Percentiles rank a stretch among this genome's conserved stretches.
Conservation (phyloP, 257 asterid genomes). For the Datura wrightii region DNA sequence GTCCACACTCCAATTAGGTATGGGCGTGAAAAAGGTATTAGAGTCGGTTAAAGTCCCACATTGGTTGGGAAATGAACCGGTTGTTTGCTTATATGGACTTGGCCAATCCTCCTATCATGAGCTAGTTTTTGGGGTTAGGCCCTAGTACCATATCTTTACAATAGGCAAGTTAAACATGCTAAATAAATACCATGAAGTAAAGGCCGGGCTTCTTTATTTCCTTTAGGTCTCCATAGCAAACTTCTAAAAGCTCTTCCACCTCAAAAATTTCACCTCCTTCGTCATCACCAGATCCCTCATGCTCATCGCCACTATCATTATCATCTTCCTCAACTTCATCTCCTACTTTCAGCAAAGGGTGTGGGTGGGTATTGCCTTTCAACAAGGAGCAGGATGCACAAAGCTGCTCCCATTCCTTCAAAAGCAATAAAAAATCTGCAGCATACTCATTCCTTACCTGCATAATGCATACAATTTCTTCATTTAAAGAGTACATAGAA, state of each 20-base stretch:
- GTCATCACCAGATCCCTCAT: conserved; percentile 38
- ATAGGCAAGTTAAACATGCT: neutral
- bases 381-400: conserved; percentile 50
- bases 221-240: conserved; percentile 71
- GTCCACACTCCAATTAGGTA: too few relatives aligned
- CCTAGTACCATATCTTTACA: too few relatives aligned
- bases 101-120: too few relatives aligned
- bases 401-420: conserved; percentile 76
- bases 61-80: too few relatives aligned
- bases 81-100: too few relatives aligned
- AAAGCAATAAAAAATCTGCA: conserved; percentile 53
- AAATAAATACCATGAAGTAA: conserved; percentile 64
- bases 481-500: neutral
- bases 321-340: conserved; percentile 30
- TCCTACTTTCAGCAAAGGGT: conserved; percentile 31
- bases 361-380: conserved; percentile 33
- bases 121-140: too few relatives aligned
- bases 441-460: conserved; percentile 80
- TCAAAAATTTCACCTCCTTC: conserved; percentile 59
- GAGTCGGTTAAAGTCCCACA: too few relatives aligned
- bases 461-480: neutral
- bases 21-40: too few relatives aligned
- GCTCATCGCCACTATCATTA: conserved; percentile 27
- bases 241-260: conserved; percentile 54
- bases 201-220: conserved; percentile 38